A percentile compares a stretch with the other conserved stretches of the same genome.
These are phyloP conservation scores for Neoconidiobolus thromboides DNA, from an alignment of 371 early-diverging fungal species.

Conservation along the genomic window DNA sequence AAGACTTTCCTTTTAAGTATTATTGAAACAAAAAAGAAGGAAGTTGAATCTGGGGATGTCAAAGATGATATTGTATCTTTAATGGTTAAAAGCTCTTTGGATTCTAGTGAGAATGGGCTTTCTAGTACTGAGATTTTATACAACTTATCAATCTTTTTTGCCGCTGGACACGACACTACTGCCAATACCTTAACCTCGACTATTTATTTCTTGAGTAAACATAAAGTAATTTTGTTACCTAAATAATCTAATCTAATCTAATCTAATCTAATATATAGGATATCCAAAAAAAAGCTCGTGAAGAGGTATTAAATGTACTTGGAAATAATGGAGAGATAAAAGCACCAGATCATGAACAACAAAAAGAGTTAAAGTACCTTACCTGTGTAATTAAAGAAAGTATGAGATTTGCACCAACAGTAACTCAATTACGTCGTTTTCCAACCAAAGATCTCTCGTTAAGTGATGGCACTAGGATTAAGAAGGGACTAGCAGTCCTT, in stretches of 20 bases:
- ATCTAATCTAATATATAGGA: neutral
- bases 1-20: neutral
- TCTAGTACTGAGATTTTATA: neutral
- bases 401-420: neutral
- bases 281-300: neutral
- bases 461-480: neutral
- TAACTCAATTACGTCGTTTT: neutral
- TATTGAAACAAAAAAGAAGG: neutral
- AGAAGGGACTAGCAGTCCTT: neutral
- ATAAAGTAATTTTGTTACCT: neutral
- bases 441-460: neutral
- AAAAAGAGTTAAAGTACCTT: neutral
- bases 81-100: neutral
- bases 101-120: neutral
- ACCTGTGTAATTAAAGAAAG: constrained; percentile 1
- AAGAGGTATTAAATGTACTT: neutral
- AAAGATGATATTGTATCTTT: neutral
- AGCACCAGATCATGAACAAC: neutral
- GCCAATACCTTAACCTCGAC: neutral
- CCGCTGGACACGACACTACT: constrained; percentile 5
- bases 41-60: neutral
- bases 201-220: neutral
- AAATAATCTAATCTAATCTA: neutral
- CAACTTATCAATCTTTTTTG: neutral
- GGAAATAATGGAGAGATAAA: neutral